Conservation (phyloP, 176 grass and related monocot species). For the Oryza glumipatula region DNA sequence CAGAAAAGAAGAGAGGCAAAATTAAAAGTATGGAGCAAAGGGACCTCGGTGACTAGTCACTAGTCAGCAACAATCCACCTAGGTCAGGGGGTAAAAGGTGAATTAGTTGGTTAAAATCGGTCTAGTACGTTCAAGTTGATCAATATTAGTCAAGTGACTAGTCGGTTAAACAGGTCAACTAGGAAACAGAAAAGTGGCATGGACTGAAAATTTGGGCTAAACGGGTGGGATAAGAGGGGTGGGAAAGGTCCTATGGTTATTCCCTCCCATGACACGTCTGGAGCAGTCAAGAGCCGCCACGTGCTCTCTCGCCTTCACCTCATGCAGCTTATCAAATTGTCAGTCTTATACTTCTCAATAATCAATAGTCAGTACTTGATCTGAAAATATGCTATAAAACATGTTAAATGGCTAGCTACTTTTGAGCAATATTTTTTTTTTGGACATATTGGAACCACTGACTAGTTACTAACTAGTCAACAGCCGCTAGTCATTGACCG, state of each 20-base stretch:
- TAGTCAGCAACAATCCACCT: background rate
- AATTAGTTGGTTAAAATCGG: background rate
- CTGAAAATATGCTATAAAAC: background rate
- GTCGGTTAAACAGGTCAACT: background rate
- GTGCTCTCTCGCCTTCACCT: background rate
- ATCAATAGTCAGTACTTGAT: background rate
- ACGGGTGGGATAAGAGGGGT: too few species aligned
- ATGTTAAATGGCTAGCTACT: too few species aligned
- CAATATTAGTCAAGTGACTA: background rate
- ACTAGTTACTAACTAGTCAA: too few species aligned
- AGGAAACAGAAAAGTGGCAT: background rate
- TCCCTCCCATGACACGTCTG: background rate
- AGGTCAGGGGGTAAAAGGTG: background rate
- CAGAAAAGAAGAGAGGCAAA: slow-evolving; percentile 8
- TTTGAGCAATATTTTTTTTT: too few species aligned
- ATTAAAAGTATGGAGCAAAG: background rate
- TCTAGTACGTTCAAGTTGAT: background rate
- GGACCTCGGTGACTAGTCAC: too few species aligned
- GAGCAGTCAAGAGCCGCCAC: background rate
- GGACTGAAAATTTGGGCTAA: background rate
- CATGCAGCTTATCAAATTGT: too few species aligned
- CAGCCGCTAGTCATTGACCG: too few species aligned
- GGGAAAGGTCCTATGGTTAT: background rate
- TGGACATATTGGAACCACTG: too few species aligned
- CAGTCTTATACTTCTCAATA: background rate